These are phyloP conservation scores for Corniculantispora saksenae DNA, from an alignment of 2,329 filamentous ascomycete genomes.

Conservation along the genomic window DNA sequence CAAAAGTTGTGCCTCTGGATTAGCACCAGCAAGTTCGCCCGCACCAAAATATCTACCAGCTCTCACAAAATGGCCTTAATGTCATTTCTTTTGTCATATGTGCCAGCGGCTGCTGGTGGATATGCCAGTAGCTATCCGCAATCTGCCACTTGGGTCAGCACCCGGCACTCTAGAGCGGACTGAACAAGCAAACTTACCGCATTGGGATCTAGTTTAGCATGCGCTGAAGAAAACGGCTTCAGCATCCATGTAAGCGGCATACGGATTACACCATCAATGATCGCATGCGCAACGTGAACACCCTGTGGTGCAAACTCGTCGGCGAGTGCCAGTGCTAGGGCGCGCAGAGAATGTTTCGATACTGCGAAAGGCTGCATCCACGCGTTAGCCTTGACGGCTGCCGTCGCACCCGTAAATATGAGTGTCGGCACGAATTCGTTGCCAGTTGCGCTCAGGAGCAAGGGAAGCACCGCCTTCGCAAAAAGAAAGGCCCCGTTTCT, in stretches of 20 bases:
- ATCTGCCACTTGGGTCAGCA: constrained; percentile 8
- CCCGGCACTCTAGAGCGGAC: too few relatives aligned
- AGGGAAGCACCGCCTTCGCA: constrained; percentile 10
- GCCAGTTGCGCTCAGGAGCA: not conserved
- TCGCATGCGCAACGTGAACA: constrained; percentile 18
- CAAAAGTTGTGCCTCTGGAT: too few relatives aligned
- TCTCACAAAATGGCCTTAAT: too few relatives aligned
- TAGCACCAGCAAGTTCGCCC: too few relatives aligned
- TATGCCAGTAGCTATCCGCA: constrained; percentile 19
- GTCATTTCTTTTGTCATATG: too few relatives aligned
- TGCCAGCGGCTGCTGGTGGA: too few relatives aligned
- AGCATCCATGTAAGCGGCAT: constrained; percentile 18
- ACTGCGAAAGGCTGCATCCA: constrained; percentile 19
- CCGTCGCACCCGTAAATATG: constrained; percentile 18
- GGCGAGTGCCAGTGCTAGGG: not conserved
- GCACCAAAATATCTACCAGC: too few relatives aligned
- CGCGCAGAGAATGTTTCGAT: constrained; percentile 16
- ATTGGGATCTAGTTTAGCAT: constrained; percentile 18
- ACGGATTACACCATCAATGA: constrained; percentile 20
- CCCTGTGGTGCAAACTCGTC: constrained; percentile 19
- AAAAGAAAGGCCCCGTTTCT: constrained; percentile 17
- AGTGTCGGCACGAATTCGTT: constrained; percentile 3
- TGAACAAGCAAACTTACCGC: constrained; percentile 12
- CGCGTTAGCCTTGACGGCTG: constrained; percentile 18
- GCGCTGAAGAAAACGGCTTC: constrained; percentile 18